Conservation (phyloP, 2,329 filamentous ascomycete species). For the Cladosporium sp. region DNA sequence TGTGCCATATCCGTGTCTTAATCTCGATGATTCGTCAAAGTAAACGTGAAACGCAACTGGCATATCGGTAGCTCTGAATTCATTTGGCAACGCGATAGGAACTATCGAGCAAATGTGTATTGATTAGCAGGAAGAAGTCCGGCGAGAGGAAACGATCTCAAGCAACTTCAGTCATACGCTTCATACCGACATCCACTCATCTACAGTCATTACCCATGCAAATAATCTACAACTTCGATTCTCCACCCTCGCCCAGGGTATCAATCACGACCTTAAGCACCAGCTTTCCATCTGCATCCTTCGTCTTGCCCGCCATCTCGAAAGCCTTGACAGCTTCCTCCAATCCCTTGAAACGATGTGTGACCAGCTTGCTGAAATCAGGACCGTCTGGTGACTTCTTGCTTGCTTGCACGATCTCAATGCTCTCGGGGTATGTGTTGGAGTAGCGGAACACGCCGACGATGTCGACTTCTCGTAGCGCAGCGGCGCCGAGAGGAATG, state of each 20-base stretch:
- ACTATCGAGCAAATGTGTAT: no score
- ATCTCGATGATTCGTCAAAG: background rate
- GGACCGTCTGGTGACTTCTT: conserved; percentile 55
- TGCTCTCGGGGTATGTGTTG: conserved; percentile 73
- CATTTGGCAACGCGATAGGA: no score
- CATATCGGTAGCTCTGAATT: background rate
- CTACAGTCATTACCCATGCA: background rate
- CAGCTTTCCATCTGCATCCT: conserved; percentile 67
- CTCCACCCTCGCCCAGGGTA: conserved; percentile 28
- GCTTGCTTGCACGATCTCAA: conserved; percentile 55
- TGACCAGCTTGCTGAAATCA: conserved; percentile 70
- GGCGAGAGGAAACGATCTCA: background rate
- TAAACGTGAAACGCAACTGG: background rate
- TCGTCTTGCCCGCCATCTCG: conserved; percentile 68
- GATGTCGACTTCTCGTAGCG: conserved; percentile 74
- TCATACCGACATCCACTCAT: background rate
- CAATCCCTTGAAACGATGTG: conserved; percentile 69
- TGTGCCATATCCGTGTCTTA: background rate
- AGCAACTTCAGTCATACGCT: background rate
- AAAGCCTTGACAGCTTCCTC: conserved; percentile 65
- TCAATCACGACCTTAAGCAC: conserved; percentile 70
- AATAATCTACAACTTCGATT: conserved; percentile 10
- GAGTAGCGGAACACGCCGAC: conserved; percentile 78
- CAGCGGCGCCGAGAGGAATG: conserved; percentile 70
- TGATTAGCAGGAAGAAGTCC: background rate